A percentile compares a stretch with the other conserved stretches of the same genome.
Evolutionary conservation across 768 basidiomycete species (phyloP).

Genomic region (Suillus occidentalis): DNA sequence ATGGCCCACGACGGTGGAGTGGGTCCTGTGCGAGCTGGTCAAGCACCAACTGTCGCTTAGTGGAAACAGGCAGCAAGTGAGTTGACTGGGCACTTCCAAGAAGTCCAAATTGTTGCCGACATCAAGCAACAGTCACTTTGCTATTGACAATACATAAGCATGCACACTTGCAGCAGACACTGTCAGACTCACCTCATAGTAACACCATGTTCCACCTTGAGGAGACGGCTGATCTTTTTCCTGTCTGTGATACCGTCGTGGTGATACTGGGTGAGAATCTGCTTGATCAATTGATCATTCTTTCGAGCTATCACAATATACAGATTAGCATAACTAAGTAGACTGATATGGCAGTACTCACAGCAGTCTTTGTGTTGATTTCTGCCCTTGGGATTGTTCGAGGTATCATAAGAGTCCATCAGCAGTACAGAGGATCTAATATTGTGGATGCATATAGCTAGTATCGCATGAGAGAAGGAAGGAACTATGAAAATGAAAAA

Average conservation of each 20-base stretch:
- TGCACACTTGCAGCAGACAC: neutral
- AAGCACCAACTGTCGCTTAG: slow-evolving; percentile 23
- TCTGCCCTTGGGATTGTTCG: neutral
- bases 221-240: slow-evolving; percentile 20
- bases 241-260: slow-evolving; percentile 21
- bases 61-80: slow-evolving; percentile 12
- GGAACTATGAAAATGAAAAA: too few species aligned
- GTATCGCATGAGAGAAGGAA: too few species aligned
- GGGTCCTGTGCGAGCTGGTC: slow-evolving; percentile 24
- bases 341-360: neutral
- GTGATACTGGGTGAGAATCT: slow-evolving; percentile 22
- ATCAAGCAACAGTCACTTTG: slow-evolving; percentile 27
- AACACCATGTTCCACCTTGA: slow-evolving; percentile 27
- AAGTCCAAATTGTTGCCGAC: slow-evolving; percentile 25
- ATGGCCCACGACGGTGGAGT: slow-evolving; percentile 15
- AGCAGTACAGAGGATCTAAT: too few species aligned
- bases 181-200: slow-evolving; percentile 26
- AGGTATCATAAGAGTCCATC: too few species aligned
- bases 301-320: slow-evolving; percentile 14
- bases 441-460: too few species aligned
- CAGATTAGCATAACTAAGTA: neutral
- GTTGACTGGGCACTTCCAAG: slow-evolving; percentile 30
- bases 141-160: slow-evolving; percentile 14
- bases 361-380: neutral
- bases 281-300: slow-evolving; percentile 19